Percentiles rank a stretch among this genome's conserved stretches.
Evolutionary conservation across 2,329 filamentous ascomycete species (phyloP).

Genomic region (Pochonia chlamydosporia): DNA sequence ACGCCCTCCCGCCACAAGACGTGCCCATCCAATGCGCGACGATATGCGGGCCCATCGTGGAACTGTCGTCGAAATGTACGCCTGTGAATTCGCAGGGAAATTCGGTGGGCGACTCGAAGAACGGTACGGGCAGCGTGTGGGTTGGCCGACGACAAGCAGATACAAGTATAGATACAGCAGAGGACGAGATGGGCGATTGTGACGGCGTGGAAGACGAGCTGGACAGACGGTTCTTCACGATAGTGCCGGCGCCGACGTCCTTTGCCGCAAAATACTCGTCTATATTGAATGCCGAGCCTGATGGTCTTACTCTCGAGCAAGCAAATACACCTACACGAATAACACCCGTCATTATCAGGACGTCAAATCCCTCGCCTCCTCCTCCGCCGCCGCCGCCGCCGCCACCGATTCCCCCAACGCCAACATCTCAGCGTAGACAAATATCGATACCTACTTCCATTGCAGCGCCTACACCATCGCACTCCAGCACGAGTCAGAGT

Average conservation of each 20-base stretch:
- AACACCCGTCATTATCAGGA: slow-evolving; percentile 3
- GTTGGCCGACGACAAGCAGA: not conserved
- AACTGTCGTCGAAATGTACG: slow-evolving; percentile 32
- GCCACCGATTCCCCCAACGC: not conserved
- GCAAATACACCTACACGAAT: slow-evolving; percentile 4
- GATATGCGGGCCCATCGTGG: slow-evolving; percentile 37
- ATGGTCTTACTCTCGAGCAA: not conserved
- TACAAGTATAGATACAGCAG: not conserved
- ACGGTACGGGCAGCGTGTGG: not conserved
- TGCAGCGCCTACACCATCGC: too few species aligned
- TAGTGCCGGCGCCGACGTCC: slow-evolving; percentile 25
- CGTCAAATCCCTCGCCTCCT: not conserved
- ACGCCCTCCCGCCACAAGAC: slow-evolving; percentile 27
- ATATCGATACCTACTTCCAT: too few species aligned
- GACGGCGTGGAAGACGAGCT: too few species aligned
- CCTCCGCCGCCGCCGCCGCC: not conserved
- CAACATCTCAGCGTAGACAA: too few species aligned
- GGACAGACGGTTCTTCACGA: slow-evolving; percentile 22
- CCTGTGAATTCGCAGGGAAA: not conserved
- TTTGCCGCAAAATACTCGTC: slow-evolving; percentile 15
- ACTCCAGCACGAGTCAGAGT: too few species aligned
- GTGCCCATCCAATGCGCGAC: slow-evolving; percentile 33
- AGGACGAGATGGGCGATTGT: too few species aligned
- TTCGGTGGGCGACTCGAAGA: not conserved
- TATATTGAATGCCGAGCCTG: not conserved